Percentiles rank a stretch among this genome's conserved stretches.
phyloP scores from a whole-genome alignment of 176 grass and related monocot genomes.

The Microstegium vimineum region DNA sequence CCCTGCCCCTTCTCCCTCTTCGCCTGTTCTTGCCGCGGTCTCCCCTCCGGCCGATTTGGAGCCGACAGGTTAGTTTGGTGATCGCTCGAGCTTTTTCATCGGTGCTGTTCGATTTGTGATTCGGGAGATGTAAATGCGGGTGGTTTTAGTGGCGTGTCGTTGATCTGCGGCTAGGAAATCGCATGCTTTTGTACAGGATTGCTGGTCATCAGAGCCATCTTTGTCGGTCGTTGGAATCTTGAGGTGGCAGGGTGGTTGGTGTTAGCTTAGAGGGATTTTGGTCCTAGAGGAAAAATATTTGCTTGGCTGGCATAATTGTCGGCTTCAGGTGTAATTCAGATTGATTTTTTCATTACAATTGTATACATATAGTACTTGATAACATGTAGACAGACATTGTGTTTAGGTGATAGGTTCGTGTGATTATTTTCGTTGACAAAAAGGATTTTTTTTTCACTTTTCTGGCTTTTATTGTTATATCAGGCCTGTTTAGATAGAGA shows the following conservation, averaged over 20 bases:
- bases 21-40: background rate
- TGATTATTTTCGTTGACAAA: background rate
- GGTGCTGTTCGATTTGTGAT: background rate
- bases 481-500: background rate
- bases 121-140: background rate
- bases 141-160: background rate
- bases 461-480: background rate
- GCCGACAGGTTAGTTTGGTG: slow-evolving; percentile 28
- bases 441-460: background rate
- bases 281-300: background rate
- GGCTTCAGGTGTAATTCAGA: background rate
- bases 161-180: background rate
- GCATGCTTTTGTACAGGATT: background rate
- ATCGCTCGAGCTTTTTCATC: background rate
- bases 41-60: slow-evolving; percentile 15
- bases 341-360: background rate
- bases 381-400: background rate
- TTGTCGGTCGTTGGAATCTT: background rate
- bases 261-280: background rate
- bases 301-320: background rate
- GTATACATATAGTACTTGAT: background rate
- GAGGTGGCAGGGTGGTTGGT: slow-evolving; percentile 1
- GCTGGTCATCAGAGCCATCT: background rate
- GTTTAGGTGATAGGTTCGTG: background rate
- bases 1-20: background rate